A percentile compares a stretch with the other conserved stretches of the same genome.
phyloP scores from a whole-genome alignment of 441 rosid species.

The Bruguiera hainesii region DNA sequence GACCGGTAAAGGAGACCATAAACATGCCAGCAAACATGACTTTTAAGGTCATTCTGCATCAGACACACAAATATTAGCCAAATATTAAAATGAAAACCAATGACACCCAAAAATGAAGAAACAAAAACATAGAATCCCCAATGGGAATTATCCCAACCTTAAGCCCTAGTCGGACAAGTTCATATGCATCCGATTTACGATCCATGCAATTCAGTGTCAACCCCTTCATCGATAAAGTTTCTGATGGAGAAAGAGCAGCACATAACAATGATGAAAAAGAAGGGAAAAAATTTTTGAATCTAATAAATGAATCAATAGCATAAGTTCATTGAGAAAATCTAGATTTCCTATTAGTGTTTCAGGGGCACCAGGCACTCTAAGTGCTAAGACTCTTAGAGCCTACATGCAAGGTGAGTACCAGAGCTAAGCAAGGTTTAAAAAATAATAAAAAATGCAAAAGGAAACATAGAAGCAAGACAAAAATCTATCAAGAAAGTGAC shows the following conservation, averaged over 20 bases:
- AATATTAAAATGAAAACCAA: conserved; percentile 14
- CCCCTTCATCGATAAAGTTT: conserved; percentile 99
- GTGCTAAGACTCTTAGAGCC: too few relatives aligned
- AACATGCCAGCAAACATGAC: conserved; percentile 99
- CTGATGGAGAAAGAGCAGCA: conserved; percentile 35
- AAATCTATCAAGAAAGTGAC: background rate
- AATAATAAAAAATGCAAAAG: too few relatives aligned
- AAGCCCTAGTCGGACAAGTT: conserved; percentile 89
- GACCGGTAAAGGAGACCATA: conserved; percentile 97
- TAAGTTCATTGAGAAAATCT: background rate
- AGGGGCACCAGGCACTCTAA: background rate
- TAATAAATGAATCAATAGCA: background rate
- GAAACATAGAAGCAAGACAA: too few relatives aligned
- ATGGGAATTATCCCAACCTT: conserved; percentile 53
- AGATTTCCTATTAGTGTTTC: background rate
- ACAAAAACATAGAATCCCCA: conserved; percentile 10
- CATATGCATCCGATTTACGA: conserved; percentile 97
- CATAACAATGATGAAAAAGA: conserved; percentile 1
- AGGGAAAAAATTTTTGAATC: conserved; percentile 6
- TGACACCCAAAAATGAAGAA: conserved; percentile 7
- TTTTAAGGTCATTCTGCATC: conserved; percentile 95
- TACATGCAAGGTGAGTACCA: too few relatives aligned
- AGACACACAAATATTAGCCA: conserved; percentile 21
- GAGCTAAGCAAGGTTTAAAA: too few relatives aligned
- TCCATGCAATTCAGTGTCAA: conserved; percentile 98